These are phyloP conservation scores for Auricularia auricula-judae DNA, from an alignment of 768 basidiomycete genomes.

Conservation along the genomic window DNA sequence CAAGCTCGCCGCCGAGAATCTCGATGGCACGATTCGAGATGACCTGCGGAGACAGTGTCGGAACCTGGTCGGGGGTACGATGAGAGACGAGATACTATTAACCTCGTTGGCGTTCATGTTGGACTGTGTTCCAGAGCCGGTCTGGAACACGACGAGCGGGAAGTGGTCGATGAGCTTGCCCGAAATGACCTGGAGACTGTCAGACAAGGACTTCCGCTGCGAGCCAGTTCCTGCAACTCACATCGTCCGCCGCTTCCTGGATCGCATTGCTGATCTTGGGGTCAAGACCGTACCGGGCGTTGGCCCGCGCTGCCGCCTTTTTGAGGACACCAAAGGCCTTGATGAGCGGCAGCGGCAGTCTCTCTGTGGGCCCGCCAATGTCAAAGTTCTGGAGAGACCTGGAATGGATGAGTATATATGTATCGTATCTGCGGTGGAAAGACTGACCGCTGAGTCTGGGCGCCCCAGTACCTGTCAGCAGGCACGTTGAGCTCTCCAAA, in stretches of 20 bases:
- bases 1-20: slow-evolving; percentile 86
- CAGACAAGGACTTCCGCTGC: too few species aligned
- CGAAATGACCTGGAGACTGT: slow-evolving; percentile 69
- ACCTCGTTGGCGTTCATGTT: slow-evolving; percentile 99
- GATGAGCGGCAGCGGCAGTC: slow-evolving; percentile 90
- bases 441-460: slow-evolving; percentile 85
- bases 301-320: slow-evolving; percentile 90
- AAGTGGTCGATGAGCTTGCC: slow-evolving; percentile 93
- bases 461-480: slow-evolving; percentile 89
- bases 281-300: slow-evolving; percentile 83
- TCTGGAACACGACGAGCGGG: slow-evolving; percentile 98
- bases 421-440: neutral
- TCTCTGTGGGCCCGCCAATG: slow-evolving; percentile 90
- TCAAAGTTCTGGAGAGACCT: slow-evolving; percentile 97
- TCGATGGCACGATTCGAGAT: slow-evolving; percentile 98
- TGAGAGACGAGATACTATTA: neutral
- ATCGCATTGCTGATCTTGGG: slow-evolving; percentile 81
- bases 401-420: neutral
- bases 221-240: slow-evolving; percentile 15
- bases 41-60: slow-evolving; percentile 40
- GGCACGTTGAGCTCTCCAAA: slow-evolving; percentile 92
- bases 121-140: slow-evolving; percentile 95
- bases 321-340: slow-evolving; percentile 97
- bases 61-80: neutral
- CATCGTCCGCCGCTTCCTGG: slow-evolving; percentile 88